Evolutionary conservation across 257 asterid species (phyloP), one percentile per base, ranked within the genome.

Genomic region (Gentiana straminea): DNA sequence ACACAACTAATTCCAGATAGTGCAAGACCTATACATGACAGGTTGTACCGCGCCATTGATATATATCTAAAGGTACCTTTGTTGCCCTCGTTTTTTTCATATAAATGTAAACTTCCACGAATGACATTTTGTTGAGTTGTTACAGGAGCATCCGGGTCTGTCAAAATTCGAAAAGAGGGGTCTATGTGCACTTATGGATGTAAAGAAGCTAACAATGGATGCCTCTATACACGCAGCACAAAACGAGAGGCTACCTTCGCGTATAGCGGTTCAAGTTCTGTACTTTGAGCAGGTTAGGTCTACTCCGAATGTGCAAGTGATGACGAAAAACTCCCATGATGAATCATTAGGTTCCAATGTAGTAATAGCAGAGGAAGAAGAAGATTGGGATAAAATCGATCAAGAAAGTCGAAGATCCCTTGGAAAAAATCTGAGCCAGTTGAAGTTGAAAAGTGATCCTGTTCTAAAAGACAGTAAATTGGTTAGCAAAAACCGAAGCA

Each of bases 141-240:
- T 51, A 50, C 77, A 86, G 98, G 91, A 72, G 68, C 94, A 84
- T 71, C 72, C 68, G 36, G 69, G 57, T 45, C 62, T 86, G 55
- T 65, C 89, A 1, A 90, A 90, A 75, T 39, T 81, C 3, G 98
- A 86, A 60, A 86, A 57, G 82, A 90, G 82, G 77, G 74, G 24
- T 57, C 63, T 90, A 50, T 90, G 96, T 35, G 81, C 85, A 52
- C 73, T 90, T 36, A 77, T 90, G 83, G 89, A 90, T 15, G 84
- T 82, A 62, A 82, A 76, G 75, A 86, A 82, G 64, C 50, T 90
- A 60, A 82, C 86, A 0, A 38, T 76, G 12, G 84, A 79, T 34
- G 94, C 83, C 3, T 77, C 94, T 12, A 84, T 81, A 84, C 96
- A 82, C 39, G 98, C 98, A 33, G 94, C 94, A 8, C 98, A 90